phyloP scores from a whole-genome alignment of 306 rosid species.

The Gynostemma pentaphyllum region DNA sequence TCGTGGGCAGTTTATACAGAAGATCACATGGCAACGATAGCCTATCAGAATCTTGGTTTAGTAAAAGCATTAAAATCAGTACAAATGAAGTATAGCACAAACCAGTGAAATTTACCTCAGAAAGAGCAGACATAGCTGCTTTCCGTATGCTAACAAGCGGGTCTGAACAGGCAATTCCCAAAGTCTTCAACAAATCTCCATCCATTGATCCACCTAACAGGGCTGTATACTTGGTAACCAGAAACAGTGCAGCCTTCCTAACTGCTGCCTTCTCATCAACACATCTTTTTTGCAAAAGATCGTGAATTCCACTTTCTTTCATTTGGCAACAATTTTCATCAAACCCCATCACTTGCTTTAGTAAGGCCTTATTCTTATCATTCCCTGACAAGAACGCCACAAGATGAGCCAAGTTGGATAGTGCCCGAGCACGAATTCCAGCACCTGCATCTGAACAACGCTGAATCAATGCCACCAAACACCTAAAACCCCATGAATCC shows the following conservation, averaged over 20 bases:
- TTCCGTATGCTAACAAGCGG: conserved; percentile 87
- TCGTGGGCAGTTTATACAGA: no score
- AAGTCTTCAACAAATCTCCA: conserved; percentile 61
- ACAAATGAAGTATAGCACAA: no score
- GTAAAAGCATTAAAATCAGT: not conserved
- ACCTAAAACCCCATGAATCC: conserved; percentile 47
- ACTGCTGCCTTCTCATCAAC: conserved; percentile 88
- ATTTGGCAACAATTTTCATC: conserved; percentile 19
- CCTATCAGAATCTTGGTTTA: no score
- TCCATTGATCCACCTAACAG: conserved; percentile 58
- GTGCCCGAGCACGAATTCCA: conserved; percentile 59
- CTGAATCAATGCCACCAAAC: conserved; percentile 66
- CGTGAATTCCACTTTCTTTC: conserved; percentile 28
- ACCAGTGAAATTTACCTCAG: conserved; percentile 45
- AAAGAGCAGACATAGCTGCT: conserved; percentile 67
- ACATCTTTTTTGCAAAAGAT: conserved; percentile 58
- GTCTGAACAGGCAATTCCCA: conserved; percentile 85
- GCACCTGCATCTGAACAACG: conserved; percentile 65
- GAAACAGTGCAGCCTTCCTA: conserved; percentile 71
- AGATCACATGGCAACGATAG: no score
- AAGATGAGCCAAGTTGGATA: conserved; percentile 61
- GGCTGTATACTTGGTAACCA: conserved; percentile 61
- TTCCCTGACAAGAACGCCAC: conserved; percentile 40
- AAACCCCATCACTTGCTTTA: conserved; percentile 58
- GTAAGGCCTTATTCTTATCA: conserved; percentile 22